Evolutionary conservation across 805 yeast genomes (phyloP).

Genomic region (Saccharomycopsis capsularis): DNA sequence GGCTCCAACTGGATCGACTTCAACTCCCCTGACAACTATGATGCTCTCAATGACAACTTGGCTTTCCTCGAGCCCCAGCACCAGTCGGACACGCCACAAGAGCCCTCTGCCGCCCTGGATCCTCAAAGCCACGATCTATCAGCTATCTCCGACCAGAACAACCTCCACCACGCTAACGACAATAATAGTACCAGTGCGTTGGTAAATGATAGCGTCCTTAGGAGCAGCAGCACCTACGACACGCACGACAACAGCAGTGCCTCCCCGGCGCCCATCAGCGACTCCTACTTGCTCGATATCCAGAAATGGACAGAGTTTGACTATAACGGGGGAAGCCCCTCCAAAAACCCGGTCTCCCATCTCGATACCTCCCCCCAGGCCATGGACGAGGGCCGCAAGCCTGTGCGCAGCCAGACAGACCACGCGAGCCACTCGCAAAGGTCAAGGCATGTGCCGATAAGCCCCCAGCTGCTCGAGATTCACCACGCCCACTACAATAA

Average conservation of each 20-base stretch:
- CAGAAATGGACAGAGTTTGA: slow-evolving; percentile 19
- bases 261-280: not conserved
- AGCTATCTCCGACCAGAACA: not conserved
- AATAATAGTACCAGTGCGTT: not conserved
- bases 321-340: slow-evolving; percentile 1
- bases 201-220: not conserved
- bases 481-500: not conserved
- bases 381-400: not conserved
- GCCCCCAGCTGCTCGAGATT: slow-evolving; percentile 1
- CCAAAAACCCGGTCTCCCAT: not conserved
- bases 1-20: slow-evolving; percentile 21
- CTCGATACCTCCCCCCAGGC: not conserved
- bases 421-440: not conserved
- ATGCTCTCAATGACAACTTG: slow-evolving; percentile 9
- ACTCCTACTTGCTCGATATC: slow-evolving; percentile 11
- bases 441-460: not conserved
- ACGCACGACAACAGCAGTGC: not conserved
- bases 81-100: not conserved
- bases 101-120: not conserved
- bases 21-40: slow-evolving; percentile 18
- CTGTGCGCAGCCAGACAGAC: not conserved
- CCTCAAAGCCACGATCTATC: not conserved
- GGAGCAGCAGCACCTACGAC: not conserved
- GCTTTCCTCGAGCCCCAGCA: slow-evolving; percentile 4
- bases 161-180: not conserved